A percentile compares a stretch with the other conserved stretches of the same genome.
Conservation (phyloP, 169 alveolate species). For the Eimeria sp. region DNA sequence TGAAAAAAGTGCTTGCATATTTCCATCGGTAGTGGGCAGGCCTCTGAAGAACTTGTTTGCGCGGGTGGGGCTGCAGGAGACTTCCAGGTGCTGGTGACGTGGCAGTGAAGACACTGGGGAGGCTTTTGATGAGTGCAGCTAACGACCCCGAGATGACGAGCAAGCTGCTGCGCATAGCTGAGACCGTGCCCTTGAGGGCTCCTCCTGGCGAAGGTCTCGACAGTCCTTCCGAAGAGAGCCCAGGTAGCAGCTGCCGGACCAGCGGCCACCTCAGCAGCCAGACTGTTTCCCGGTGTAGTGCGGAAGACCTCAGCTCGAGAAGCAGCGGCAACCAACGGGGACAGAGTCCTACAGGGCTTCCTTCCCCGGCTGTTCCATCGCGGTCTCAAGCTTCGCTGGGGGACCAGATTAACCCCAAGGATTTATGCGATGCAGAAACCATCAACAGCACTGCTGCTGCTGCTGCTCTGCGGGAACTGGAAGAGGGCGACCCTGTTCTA, state of each 20-base stretch:
- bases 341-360: not conserved
- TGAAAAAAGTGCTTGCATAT: not conserved
- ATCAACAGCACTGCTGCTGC: conserved; percentile 68
- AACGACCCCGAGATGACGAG: conserved; percentile 22
- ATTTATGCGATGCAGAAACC: not conserved
- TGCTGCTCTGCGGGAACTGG: conserved; percentile 56
- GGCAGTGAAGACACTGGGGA: conserved; percentile 25
- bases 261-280: conserved; percentile 29
- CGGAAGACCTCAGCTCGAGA: conserved; percentile 16
- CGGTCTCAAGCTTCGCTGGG: not conserved
- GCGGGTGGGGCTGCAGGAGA: not conserved
- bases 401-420: not conserved
- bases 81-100: conserved; percentile 32
- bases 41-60: not conserved
- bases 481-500: conserved; percentile 47
- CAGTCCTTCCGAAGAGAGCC: conserved; percentile 27
- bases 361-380: conserved; percentile 15
- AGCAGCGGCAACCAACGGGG: conserved; percentile 36
- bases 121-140: not conserved
- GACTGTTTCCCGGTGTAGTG: conserved; percentile 8
- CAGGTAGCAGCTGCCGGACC: not conserved
- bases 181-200: conserved; percentile 14
- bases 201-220: conserved; percentile 35
- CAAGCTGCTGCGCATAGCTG: conserved; percentile 38
- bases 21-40: not conserved